Conservation (phyloP, 2,329 filamentous ascomycete species). For the Lasiodiplodia gonubiensis region DNA sequence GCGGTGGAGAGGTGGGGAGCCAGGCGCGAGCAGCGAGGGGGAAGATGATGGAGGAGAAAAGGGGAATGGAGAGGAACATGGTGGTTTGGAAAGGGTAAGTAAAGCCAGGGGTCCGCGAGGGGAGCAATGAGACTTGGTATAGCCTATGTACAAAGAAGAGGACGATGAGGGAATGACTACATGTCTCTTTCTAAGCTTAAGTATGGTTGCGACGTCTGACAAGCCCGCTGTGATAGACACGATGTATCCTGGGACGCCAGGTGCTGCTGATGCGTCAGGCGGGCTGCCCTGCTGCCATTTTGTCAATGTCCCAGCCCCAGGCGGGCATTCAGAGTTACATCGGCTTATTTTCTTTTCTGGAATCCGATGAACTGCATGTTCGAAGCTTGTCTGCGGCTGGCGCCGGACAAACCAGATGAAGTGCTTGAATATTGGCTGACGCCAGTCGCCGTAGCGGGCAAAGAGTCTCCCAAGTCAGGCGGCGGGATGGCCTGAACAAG, state of each 20-base stretch:
- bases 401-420: neutral
- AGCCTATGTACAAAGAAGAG: neutral
- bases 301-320: neutral
- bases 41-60: neutral
- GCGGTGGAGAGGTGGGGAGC: slow-evolving; percentile 12
- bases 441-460: neutral
- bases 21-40: slow-evolving; percentile 10
- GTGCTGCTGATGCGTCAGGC: neutral
- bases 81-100: neutral
- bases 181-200: neutral
- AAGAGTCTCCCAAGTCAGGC: neutral
- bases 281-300: neutral
- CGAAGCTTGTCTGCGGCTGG: neutral
- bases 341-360: neutral
- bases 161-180: neutral
- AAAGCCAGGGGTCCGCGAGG: neutral
- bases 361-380: neutral
- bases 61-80: neutral
- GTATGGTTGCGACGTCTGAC: neutral
- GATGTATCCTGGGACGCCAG: neutral
- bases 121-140: neutral
- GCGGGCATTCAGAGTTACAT: neutral
- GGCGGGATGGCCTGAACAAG: neutral
- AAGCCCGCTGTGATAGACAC: neutral
- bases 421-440: slow-evolving; percentile 8